A percentile compares a stretch with the other conserved stretches of the same genome.
phyloP scores from a whole-genome alignment of 2,329 filamentous ascomycete species.

The Plenodomus tracheiphilus region DNA sequence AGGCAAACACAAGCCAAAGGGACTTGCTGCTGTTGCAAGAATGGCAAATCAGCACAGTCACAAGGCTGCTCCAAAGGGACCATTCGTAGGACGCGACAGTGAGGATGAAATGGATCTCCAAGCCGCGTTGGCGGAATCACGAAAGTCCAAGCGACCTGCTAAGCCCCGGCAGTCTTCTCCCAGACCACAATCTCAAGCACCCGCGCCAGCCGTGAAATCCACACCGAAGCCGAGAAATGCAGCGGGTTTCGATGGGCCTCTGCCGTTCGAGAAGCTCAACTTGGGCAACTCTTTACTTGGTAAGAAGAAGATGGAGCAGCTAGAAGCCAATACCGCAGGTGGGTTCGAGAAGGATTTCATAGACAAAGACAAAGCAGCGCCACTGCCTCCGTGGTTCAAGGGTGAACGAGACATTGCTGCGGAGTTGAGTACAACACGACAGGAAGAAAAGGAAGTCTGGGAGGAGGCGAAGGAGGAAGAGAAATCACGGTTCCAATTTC shows the following conservation, averaged over 20 bases:
- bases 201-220: constrained; percentile 22
- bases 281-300: constrained; percentile 65
- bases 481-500: constrained; percentile 64
- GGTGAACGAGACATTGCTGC: constrained; percentile 54
- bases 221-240: constrained; percentile 56
- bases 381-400: constrained; percentile 75
- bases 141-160: constrained; percentile 52
- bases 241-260: constrained; percentile 71
- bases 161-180: constrained; percentile 36
- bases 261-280: constrained; percentile 84
- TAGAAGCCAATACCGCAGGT: constrained; percentile 60
- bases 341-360: constrained; percentile 63
- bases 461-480: constrained; percentile 61
- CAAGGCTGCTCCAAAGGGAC: constrained; percentile 47
- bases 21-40: constrained; percentile 65
- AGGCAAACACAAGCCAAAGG: constrained; percentile 34
- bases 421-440: constrained; percentile 60
- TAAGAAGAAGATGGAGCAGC: constrained; percentile 57
- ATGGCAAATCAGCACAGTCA: constrained; percentile 75
- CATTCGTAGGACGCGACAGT: constrained; percentile 52
- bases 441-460: constrained; percentile 52
- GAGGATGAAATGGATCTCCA: constrained; percentile 79
- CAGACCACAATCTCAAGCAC: constrained; percentile 21
- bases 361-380: constrained; percentile 53
- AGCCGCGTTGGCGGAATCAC: constrained; percentile 72